Evolutionary conservation across 805 yeast genomes (phyloP), one percentile per base, ranked within the genome.

Genomic region (Teunomyces aglyptinius): DNA sequence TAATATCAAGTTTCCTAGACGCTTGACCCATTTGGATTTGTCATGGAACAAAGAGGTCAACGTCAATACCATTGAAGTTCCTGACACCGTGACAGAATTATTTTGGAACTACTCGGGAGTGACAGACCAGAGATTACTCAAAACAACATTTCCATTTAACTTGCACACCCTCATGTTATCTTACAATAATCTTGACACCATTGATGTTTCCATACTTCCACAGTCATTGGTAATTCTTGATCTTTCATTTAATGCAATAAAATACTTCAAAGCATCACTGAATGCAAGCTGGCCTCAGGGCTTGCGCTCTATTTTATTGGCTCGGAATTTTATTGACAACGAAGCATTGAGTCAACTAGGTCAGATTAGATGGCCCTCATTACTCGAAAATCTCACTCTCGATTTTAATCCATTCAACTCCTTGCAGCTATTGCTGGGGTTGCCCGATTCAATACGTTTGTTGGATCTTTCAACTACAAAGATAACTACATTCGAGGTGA

Each of bases 91-190:
- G 7, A 44, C 46, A 4, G 63, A 68, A 13, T 44, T 70, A 8
- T 70, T 59, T 49, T 62, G 70, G 59, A 70, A 70, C 44, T 54
- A 53, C 46, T 58, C 65, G 4, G 63, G 63, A 2, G 46, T 67
- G 10, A 43, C 48, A 10, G 48, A 55, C 41, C 18, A 22, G 3
- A 44, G 39, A 6, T 47, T 57, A 7, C 32, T 47, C 1, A 34
- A 38, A 4, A 38, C 52, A 18, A 22, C 28, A 7, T 55, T 61
- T 24, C 70, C 71, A 0, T 34, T 44, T 3, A 40, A 47, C 20
- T 55, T 70, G 42, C 56, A 54, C 12, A 62, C 64, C 4, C 49
- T 70, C 28, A 68, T 68, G 74, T 44, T 69, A 28, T 61, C 72
- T 0, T 57, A 65, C 49, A 67, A 67, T 47, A 53, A 52, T 15